A percentile compares a stretch with the other conserved stretches of the same genome.
Evolutionary conservation across 192 early-diverging fungal species (phyloP).

Genomic region (Dimargaris verticillata): DNA sequence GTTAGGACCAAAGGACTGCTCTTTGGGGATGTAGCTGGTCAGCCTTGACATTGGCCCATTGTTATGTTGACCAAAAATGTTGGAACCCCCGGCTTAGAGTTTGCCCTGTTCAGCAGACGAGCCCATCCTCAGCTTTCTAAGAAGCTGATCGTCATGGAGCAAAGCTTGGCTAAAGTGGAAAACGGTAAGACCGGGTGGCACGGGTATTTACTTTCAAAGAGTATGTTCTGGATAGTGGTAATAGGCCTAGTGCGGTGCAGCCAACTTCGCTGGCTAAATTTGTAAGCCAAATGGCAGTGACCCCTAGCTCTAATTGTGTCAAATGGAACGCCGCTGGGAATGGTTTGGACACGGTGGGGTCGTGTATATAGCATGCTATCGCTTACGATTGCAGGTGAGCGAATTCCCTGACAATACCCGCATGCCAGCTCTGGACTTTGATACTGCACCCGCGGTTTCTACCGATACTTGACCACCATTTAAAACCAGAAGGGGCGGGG

Average conservation of each 20-base stretch:
- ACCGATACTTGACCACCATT: neutral
- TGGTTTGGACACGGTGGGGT: no score
- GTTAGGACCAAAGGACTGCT: no score
- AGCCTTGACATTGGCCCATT: no score
- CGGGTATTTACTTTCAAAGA: neutral
- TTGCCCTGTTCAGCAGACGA: constrained; percentile 12
- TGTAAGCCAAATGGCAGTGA: neutral
- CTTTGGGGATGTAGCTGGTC: no score
- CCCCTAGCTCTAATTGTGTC: neutral
- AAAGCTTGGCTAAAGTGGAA: constrained; percentile 28
- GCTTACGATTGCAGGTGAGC: neutral
- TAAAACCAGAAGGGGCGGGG: neutral
- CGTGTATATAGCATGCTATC: neutral
- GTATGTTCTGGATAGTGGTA: neutral
- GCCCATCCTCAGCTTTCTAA: constrained; percentile 18
- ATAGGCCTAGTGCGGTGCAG: neutral
- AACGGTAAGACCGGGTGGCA: neutral
- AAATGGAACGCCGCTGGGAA: no score
- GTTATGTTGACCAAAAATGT: no score
- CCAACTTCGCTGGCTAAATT: neutral
- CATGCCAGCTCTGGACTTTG: neutral
- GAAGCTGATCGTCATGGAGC: constrained; percentile 20
- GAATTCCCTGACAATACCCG: neutral
- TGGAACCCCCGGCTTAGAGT: neutral
- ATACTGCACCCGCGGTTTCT: neutral